A percentile compares a stretch with the other conserved stretches of the same genome.
Evolutionary conservation across 768 basidiomycete genomes (phyloP).

Genomic region (Tricholoma matsutake): DNA sequence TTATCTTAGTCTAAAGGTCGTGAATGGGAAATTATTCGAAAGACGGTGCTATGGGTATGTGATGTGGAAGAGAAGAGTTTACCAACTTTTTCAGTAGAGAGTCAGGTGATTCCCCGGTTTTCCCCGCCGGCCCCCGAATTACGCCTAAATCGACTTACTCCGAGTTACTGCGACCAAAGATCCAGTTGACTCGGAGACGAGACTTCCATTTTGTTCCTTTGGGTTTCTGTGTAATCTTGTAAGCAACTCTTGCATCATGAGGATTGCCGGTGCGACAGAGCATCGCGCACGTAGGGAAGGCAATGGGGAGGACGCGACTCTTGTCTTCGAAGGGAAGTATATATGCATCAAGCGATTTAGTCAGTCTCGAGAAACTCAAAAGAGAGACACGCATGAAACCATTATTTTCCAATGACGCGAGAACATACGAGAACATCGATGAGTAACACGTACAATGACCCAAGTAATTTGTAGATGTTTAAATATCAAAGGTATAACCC

Average conservation of each 20-base stretch:
- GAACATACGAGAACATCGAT: not conserved
- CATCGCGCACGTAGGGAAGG: no score
- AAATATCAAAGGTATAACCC: constrained; percentile 40
- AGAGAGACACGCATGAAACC: not conserved
- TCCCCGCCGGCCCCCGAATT: constrained; percentile 2
- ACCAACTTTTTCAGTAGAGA: constrained; percentile 15
- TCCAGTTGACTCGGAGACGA: no score
- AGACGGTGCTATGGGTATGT: constrained; percentile 4
- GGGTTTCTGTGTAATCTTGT: no score
- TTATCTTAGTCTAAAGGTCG: constrained; percentile 19
- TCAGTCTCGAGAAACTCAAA: no score
- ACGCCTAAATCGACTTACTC: no score
- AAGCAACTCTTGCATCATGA: no score
- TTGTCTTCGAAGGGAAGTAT: no score
- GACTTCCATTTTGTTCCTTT: no score
- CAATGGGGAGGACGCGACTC: no score
- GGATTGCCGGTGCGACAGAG: no score
- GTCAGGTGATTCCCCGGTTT: constrained; percentile 21
- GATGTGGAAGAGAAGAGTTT: not conserved
- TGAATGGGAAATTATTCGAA: constrained; percentile 13
- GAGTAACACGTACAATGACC: no score
- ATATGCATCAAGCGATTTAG: not conserved
- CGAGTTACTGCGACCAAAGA: no score
- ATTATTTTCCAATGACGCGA: not conserved
- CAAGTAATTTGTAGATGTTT: not conserved